phyloP scores from a whole-genome alignment of 169 alveolate genomes.

The Miamiensis avidus region DNA sequence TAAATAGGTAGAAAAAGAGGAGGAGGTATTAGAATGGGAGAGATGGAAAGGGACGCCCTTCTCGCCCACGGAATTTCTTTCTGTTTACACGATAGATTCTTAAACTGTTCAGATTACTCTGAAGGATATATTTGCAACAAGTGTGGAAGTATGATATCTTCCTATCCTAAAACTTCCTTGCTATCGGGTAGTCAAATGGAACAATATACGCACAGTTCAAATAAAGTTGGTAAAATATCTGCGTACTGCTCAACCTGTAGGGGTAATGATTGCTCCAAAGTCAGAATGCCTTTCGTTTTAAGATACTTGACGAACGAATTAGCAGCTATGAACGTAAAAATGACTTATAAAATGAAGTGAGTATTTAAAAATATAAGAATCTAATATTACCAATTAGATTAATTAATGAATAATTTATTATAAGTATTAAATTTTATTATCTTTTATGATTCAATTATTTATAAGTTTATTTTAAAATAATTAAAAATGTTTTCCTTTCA shows the following conservation, averaged over 20 bases:
- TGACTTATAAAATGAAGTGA: constrained; percentile 23
- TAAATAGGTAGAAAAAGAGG: constrained; percentile 94
- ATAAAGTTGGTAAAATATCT: constrained; percentile 36
- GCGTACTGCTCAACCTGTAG: constrained; percentile 89
- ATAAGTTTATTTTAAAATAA: too few relatives aligned
- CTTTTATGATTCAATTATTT: too few relatives aligned
- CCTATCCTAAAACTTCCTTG: constrained; percentile 58
- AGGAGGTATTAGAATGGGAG: constrained; percentile 99
- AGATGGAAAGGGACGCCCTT: constrained; percentile 99
- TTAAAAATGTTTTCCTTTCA: too few relatives aligned
- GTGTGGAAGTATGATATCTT: constrained; percentile 97
- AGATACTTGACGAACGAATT: constrained; percentile 91
- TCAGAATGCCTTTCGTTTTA: constrained; percentile 90
- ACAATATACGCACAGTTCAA: constrained; percentile 13
- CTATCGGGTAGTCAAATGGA: constrained; percentile 28
- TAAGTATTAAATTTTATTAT: too few relatives aligned
- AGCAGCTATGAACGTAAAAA: constrained; percentile 88
- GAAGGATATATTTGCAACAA: constrained; percentile 97
- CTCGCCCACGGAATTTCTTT: constrained; percentile 99
- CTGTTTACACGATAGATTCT: constrained; percentile 96
- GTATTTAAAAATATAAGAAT: background rate
- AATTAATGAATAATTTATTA: too few relatives aligned
- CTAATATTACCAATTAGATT: too few relatives aligned
- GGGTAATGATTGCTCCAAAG: constrained; percentile 80
- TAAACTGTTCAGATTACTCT: constrained; percentile 97